Evolutionary conservation across 768 basidiomycete species (phyloP).

Genomic region (Candolleomyces efflorescens): DNA sequence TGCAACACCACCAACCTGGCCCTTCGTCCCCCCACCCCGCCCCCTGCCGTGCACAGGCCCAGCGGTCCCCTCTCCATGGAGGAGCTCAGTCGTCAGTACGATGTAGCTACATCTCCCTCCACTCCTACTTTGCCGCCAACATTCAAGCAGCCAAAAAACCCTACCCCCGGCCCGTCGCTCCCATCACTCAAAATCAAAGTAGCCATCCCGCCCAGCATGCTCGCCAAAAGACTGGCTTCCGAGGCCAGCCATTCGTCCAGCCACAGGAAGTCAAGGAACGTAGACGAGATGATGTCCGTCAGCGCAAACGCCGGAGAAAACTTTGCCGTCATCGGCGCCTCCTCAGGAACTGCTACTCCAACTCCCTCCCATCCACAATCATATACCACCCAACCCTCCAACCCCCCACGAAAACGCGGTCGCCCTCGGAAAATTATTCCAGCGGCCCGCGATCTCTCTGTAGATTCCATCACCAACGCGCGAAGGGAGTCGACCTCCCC

Average conservation of each 20-base stretch:
- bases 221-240: conserved; percentile 34
- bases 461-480: not conserved
- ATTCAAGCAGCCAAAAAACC: conserved; percentile 20
- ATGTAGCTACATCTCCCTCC: conserved; percentile 31
- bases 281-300: conserved; percentile 34
- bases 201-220: conserved; percentile 54
- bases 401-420: conserved; percentile 45
- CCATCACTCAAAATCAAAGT: conserved; percentile 70
- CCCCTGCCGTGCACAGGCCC: conserved; percentile 7
- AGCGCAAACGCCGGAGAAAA: conserved; percentile 34
- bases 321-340: conserved; percentile 9
- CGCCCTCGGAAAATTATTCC: conserved; percentile 50
- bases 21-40: conserved; percentile 10
- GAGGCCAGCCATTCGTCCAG: conserved; percentile 9
- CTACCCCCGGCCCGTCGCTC: conserved; percentile 17
- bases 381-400: conserved; percentile 12
- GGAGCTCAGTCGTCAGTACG: conserved; percentile 33
- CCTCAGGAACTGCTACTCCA: conserved; percentile 5
- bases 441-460: conserved; percentile 26
- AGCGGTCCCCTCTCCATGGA: conserved; percentile 30
- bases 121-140: conserved; percentile 25
- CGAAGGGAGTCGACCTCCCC: conserved; percentile 8
- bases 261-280: conserved; percentile 21
- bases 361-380: conserved; percentile 12
- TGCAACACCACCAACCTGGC: conserved; percentile 48